Conservation (phyloP, 2,329 filamentous ascomycete species). For the Penicillium sp. region DNA sequence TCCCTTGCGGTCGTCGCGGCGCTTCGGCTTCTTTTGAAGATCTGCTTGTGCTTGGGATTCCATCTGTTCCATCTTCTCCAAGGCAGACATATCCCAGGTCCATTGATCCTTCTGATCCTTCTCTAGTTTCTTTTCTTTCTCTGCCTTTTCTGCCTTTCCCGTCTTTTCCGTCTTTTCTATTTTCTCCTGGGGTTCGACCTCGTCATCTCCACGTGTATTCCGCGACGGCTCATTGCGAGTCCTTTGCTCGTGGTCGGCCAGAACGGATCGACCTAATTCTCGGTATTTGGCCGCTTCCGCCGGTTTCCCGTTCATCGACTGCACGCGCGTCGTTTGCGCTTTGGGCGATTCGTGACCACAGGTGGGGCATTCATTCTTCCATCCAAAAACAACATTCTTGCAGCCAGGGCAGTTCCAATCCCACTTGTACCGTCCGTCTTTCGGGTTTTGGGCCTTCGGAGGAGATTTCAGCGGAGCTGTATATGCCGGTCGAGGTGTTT, state of each 20-base stretch:
- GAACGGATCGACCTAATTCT: constrained; percentile 18
- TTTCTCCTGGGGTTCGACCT: not conserved
- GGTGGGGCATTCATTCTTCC: constrained; percentile 24
- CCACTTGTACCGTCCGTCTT: not conserved
- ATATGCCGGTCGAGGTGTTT: constrained; percentile 6
- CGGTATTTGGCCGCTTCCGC: constrained; percentile 21
- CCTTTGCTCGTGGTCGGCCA: constrained; percentile 10
- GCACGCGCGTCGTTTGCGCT: not conserved
- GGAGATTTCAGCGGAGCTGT: not conserved
- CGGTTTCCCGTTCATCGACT: not conserved
- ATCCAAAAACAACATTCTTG: constrained; percentile 19
- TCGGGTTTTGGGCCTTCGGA: not conserved
- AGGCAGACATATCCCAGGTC: constrained; percentile 32
- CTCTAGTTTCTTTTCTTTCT: constrained; percentile 3
- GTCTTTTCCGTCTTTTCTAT: not conserved
- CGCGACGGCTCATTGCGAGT: not conserved
- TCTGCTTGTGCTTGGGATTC: constrained; percentile 8
- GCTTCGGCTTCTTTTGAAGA: constrained; percentile 21
- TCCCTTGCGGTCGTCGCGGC: constrained; percentile 23
- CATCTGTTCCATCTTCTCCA: constrained; percentile 20
- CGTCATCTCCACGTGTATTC: not conserved
- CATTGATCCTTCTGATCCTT: constrained; percentile 20
- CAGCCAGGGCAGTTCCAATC: constrained; percentile 33
- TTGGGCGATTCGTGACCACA: constrained; percentile 29
- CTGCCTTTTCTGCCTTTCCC: constrained; percentile 1